phyloP scores from a whole-genome alignment of 768 basidiomycete genomes.

The Suillus cothurnatus region DNA sequence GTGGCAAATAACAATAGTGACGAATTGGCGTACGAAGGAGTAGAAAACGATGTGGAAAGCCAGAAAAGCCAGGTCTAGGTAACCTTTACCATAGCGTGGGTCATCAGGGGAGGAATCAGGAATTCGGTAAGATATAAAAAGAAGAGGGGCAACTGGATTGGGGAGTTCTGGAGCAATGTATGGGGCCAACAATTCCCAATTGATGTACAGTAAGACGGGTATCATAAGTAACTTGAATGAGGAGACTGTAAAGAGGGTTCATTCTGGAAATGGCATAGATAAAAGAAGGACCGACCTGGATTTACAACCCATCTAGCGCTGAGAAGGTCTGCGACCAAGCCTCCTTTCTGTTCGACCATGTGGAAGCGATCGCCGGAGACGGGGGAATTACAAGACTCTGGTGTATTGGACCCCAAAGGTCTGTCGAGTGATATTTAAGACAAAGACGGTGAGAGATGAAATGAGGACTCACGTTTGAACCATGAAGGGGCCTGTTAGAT shows the following conservation, averaged over 20 bases:
- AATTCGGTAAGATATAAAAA: slow-evolving; percentile 72
- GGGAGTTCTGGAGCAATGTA: slow-evolving; percentile 47
- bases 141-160: slow-evolving; percentile 75
- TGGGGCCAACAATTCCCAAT: slow-evolving; percentile 60
- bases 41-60: slow-evolving; percentile 85
- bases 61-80: slow-evolving; percentile 76
- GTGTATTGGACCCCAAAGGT: slow-evolving; percentile 41
- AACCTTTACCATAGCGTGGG: slow-evolving; percentile 71
- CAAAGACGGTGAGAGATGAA: background rate
- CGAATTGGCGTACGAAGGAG: slow-evolving; percentile 80
- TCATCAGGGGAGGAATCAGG: slow-evolving; percentile 52
- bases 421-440: slow-evolving; percentile 21
- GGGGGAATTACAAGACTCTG: slow-evolving; percentile 40
- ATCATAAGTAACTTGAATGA: slow-evolving; percentile 68
- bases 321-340: slow-evolving; percentile 54
- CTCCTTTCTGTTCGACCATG: slow-evolving; percentile 20
- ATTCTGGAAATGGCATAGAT: background rate
- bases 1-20: slow-evolving; percentile 64
- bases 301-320: slow-evolving; percentile 71
- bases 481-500: slow-evolving; percentile 62
- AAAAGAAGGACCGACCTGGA: slow-evolving; percentile 52
- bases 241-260: slow-evolving; percentile 43
- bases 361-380: slow-evolving; percentile 20
- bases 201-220: slow-evolving; percentile 60
- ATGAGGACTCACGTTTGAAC: slow-evolving; percentile 56